A percentile compares a stretch with the other conserved stretches of the same genome.
These are phyloP conservation scores for Oryza longistaminata DNA, from an alignment of 176 grass and related monocot genomes.

Conservation along the genomic window DNA sequence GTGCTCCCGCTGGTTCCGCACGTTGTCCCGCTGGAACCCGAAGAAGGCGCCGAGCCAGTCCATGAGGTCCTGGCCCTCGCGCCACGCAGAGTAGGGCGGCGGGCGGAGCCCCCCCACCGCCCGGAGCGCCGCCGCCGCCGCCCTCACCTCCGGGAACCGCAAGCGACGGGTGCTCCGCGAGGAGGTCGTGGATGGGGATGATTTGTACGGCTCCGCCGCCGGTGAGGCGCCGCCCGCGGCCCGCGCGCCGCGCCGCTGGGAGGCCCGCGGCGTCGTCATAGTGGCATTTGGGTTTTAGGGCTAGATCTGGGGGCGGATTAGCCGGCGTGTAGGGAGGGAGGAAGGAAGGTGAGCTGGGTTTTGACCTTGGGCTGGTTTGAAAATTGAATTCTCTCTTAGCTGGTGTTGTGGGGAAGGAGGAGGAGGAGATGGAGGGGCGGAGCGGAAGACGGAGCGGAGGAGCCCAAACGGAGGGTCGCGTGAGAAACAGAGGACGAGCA, in stretches of 20 bases:
- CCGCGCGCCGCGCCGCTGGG: constrained; percentile 14
- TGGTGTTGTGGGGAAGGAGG: constrained; percentile 27
- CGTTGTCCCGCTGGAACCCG: constrained; percentile 93
- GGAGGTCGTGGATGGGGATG: constrained; percentile 87
- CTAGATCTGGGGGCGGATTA: constrained; percentile 44
- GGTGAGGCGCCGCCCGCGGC: neutral
- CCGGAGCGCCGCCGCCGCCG: constrained; percentile 66
- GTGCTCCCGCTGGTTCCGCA: constrained; percentile 95
- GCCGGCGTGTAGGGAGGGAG: neutral
- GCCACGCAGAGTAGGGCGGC: constrained; percentile 58
- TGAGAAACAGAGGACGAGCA: neutral
- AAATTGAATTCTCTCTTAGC: constrained; percentile 35
- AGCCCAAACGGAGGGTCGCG: neutral
- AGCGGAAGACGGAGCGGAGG: neutral
- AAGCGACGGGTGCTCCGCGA: constrained; percentile 89
- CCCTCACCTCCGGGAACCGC: constrained; percentile 80
- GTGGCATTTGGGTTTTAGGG: constrained; percentile 48
- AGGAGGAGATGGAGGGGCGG: no score
- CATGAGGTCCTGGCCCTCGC: constrained; percentile 69
- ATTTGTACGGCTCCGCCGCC: constrained; percentile 76
- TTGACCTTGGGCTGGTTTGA: constrained; percentile 36
- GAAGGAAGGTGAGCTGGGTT: constrained; percentile 8
- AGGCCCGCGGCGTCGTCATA: constrained; percentile 58
- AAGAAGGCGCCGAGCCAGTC: constrained; percentile 94
- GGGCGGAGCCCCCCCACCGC: constrained; percentile 59